Base-by-base conservation (phyloP, 805 yeast genomes). In the Danielia reshetovae region DNA sequence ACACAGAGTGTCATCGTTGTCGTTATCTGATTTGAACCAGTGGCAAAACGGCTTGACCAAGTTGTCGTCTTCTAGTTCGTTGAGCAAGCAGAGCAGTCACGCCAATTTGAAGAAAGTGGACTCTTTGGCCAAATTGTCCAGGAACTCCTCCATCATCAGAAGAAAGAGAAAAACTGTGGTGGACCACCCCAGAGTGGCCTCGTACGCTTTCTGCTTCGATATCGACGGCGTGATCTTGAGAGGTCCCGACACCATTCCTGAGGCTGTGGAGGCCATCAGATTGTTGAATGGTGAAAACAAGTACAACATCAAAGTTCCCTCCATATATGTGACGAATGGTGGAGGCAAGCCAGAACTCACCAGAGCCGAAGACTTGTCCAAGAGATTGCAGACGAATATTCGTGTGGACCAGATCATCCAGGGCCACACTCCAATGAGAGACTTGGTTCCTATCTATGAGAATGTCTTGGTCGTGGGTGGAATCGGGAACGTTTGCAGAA, bases 361-460 rank as follows among this genome's bases (percentile, higher is more conserved):
- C 7, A 70, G 96, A 48, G 83, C 90, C 31, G 73, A 71, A 36
- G 93, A 85, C 46, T 68, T 87, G 51, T 67, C 80, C 27, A 68
- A 71, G 37, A 65, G 86, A 45, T 68, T 87, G 43, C 74, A 70
- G 14, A 61, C 75, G 25, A 72, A 72, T 25, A 76, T 87, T 39
- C 74, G 81, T 9, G 77, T 78, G 28, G 86, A 79, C 35, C 96
- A 87, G 63, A 83, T 87, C 39, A 83, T 87, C 49, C 96, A 87
- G 60, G 95, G 95, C 42, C 95, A 87, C 60, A 87, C 96, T 1
- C 96, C 96, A 22, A 87, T 87, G 93, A 80, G 77, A 48, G 94
- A 85, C 52, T 69, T 86, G 52, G 84, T 81, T 10, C 74, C 72
- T 19, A 67, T 72, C 11, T 78, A 80, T 59, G 65, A 81, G 38